Base-by-base conservation (phyloP, 371 early-diverging fungal species). In the Mortierella sp. region DNA sequence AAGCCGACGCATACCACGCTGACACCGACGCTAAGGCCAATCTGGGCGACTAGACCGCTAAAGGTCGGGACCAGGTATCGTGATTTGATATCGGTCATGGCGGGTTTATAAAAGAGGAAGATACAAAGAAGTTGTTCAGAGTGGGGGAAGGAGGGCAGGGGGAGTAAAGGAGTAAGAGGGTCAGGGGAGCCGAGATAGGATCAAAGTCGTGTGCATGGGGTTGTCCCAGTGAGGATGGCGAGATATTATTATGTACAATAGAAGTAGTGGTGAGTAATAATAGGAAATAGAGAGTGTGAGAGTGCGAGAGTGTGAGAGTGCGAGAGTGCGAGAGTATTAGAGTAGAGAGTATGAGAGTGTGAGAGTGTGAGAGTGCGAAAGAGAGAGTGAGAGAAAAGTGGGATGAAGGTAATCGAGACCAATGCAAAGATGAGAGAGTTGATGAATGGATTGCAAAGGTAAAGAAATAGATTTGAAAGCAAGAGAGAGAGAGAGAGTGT, bases 41-140 rank as follows among this genome's bases (percentile, higher is more conserved):
- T 75, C 77, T 86, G 86, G 49, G 86, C 75, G 3, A 77, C 74
- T 28, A 86, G 45, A 6, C 86, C 86, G 22, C 79, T 71, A 70
- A 83, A 84, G n/a, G 84, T 76, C 26, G 84, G 78, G 24, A 76
- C 83, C 26, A 72, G 32, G 43, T 70, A 76, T 32, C 76, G 73
- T 30, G 51, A 39, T 0, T 45, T 54, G 57, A 54, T 54, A 47
- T 80, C 72, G 4, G 75, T 54, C 81, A 80, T 80, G 61, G 55
- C 22, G 49, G 5, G 49, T 49, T 5, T 49, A 9, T 12, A 49
- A n/a, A 49, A 4, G 16, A 52, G 24, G 52, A 11, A 11, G 43
- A 16, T 20, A n/a, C 18, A 49, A 49, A 49, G 32, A 57, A 12
- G 18, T 28, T 32, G 24, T 32, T 57, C 6, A 22, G 59, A 20